Percentiles rank a stretch among this genome's conserved stretches.
These are phyloP conservation scores for Boletus coccyginus DNA, from an alignment of 768 basidiomycete genomes.

Conservation along the genomic window DNA sequence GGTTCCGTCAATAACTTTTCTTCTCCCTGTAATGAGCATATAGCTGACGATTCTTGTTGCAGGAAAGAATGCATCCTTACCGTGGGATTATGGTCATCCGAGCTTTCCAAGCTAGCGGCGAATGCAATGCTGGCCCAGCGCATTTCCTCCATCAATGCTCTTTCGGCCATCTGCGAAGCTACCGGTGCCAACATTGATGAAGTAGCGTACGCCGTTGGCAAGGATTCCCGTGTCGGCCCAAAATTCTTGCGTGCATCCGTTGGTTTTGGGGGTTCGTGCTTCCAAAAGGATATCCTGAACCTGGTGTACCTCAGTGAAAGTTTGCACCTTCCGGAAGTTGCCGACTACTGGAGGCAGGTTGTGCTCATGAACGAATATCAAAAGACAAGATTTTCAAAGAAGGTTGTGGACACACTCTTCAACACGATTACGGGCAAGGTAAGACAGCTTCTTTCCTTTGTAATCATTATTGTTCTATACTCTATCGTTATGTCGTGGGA, in stretches of 20 bases:
- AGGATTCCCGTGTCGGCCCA: constrained; percentile 88
- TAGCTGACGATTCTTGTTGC: constrained; percentile 4
- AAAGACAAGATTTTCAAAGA: constrained; percentile 92
- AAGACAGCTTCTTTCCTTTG: constrained; percentile 9
- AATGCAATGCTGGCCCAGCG: constrained; percentile 99
- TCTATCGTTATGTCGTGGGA: constrained; percentile 6
- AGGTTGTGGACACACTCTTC: constrained; percentile 96
- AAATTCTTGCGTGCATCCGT: constrained; percentile 95
- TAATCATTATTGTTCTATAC: not conserved
- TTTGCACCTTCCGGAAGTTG: constrained; percentile 93
- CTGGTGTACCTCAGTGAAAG: constrained; percentile 96
- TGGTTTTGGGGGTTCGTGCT: constrained; percentile 97
- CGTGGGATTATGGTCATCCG: constrained; percentile 98
- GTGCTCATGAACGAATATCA: constrained; percentile 99
- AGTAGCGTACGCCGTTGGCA: constrained; percentile 91
- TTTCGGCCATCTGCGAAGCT: constrained; percentile 97
- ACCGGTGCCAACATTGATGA: constrained; percentile 99
- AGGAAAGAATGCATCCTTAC: constrained; percentile 80
- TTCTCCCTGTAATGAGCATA: not conserved
- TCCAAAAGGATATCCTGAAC: constrained; percentile 99
- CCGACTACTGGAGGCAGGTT: constrained; percentile 96
- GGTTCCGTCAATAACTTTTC: constrained; percentile 71
- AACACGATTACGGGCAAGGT: constrained; percentile 97
- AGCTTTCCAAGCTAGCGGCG: constrained; percentile 96
- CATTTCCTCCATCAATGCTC: constrained; percentile 96